Base-by-base conservation (phyloP, 78 protist genomes). In the Protostelium mycophagum region DNA sequence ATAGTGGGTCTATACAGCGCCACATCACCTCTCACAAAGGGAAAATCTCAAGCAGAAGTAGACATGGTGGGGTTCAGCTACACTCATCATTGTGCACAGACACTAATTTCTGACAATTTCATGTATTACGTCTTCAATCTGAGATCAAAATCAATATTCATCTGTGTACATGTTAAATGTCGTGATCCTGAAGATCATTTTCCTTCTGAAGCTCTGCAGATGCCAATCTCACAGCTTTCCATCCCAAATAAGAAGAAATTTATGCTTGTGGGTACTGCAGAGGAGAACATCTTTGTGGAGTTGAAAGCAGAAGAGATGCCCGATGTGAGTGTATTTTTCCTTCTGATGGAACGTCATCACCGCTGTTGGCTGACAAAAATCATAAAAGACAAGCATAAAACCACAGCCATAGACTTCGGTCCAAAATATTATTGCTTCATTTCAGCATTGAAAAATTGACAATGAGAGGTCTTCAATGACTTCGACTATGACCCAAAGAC, bases 241-340 rank as follows among this genome's bases (percentile, higher is more conserved):
- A 51, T 51, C 73, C 73, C 73, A 5, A 51, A 51, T 16, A 51
- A 51, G 73, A 51, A 51, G 73, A 51, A 51, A 16, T 51, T 51
- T 16, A 51, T 51, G 73, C 16, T 51, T 25, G 73, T 51, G 5
- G 73, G 73, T 25, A 51, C 73, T 25, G 31, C 73, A 51, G 73
- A 51, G 73, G 73, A 51, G 73, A 51, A 16, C 73, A 51, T 51
- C 5, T 51, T 51, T 51, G 31, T 25, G 16, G 73, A 51, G 73
- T 51, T 51, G 16, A 51, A 51, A 16, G 31, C 73, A 25, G 73
- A 51, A 16, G 73, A 51, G 73, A 51, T 51, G 73, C 73, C 73
- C 73, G 73, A 51, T 51, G 73, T 51, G 73, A 51, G 73, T 51
- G 73, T 51, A n/a, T n/a, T n/a, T n/a, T n/a, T n/a, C n/a, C n/a